phyloP scores from a whole-genome alignment of 306 rosid genomes.

The Cajanus cajan region DNA sequence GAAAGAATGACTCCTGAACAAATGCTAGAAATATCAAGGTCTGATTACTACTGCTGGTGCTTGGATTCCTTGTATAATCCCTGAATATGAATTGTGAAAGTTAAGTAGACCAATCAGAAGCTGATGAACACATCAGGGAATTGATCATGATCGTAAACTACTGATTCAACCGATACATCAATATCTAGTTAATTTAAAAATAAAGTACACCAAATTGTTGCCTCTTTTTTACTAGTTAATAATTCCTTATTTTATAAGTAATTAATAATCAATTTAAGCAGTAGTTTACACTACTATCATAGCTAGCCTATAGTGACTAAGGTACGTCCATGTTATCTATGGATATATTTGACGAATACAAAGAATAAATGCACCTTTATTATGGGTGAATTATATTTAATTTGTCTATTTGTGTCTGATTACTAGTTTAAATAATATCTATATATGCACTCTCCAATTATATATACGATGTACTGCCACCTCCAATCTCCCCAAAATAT shows the following conservation, averaged over 20 bases:
- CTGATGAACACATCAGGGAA: background rate
- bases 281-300: background rate
- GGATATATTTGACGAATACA: background rate
- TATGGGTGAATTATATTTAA: background rate
- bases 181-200: background rate
- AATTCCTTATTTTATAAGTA: background rate
- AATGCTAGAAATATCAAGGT: conserved; percentile 75
- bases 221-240: background rate
- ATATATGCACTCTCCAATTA: background rate
- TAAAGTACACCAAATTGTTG: background rate
- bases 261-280: background rate
- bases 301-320: background rate
- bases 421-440: background rate
- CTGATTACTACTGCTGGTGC: conserved; percentile 98
- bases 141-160: background rate
- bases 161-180: background rate
- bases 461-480: background rate
- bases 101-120: background rate
- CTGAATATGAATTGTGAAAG: conserved; percentile 10
- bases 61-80: conserved; percentile 49
- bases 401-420: background rate
- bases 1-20: conserved; percentile 88
- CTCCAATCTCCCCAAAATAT: background rate
- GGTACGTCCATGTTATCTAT: background rate
- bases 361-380: background rate